Base-by-base conservation (phyloP, 192 early-diverging fungal genomes). In the Backusella macrospora region DNA sequence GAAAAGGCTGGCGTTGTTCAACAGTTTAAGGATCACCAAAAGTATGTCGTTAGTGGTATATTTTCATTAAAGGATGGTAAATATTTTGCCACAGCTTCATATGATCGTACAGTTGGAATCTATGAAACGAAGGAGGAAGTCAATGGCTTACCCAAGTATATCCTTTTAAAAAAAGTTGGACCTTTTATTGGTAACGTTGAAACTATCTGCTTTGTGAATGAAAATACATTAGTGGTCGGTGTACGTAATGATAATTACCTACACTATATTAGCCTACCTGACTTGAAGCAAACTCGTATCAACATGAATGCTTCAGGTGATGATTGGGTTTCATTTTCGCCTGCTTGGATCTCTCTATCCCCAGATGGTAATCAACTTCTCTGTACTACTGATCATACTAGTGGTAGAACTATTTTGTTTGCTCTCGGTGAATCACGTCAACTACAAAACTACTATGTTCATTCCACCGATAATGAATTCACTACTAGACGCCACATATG, bases 281-380 rank as follows among this genome's bases (percentile, higher is more conserved):
- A 73, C 44, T 76, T 74, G 37, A 59, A 15, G 42, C 70, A 59
- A 62, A 47, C 49, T 45, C 81, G 82, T 45, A 81, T 85, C 65
- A 94, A 93, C 68, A 90, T 95, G 89, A 95, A 95, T 77, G 52
- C 52, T 4, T 26, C 52, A 68, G 89, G 88, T 23, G 94, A 95
- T 73, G 84, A 91, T 62, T 94, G 92, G 92, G 85, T 95, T 13
- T 93, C 92, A 0, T 95, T 95, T 77, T 92, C 92, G 9, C 86
- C 93, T 1, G 89, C 92, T 89, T 84, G 87, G 59, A 75, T 95
- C 15, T 81, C 83, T 0, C 73, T 79, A 0, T 86, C 82, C 5
- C 92, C 92, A 4, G 72, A 81, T 46, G 88, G 86, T 14, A 72
- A 71, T 29, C 86, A 91, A 64, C 43, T 94, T 18, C 78, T 90